phyloP scores from a whole-genome alignment of 2,329 filamentous ascomycete species.

The Xylariaceae sp. region DNA sequence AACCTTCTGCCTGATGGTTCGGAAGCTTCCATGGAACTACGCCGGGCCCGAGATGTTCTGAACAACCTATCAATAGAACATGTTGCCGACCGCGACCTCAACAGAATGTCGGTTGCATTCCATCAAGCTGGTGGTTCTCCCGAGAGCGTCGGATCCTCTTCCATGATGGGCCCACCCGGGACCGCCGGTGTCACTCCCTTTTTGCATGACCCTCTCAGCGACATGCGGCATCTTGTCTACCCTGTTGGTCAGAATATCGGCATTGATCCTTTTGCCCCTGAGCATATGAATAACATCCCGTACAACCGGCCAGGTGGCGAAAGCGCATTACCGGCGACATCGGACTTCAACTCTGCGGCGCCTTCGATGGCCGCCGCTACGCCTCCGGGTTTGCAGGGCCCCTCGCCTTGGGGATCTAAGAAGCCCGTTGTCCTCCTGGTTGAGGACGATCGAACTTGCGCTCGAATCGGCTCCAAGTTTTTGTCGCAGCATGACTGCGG shows the following conservation, averaged over 20 bases:
- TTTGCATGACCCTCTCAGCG: conserved; percentile 50
- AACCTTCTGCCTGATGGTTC: conserved; percentile 42
- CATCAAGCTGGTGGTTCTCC: conserved; percentile 49
- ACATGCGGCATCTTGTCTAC: conserved; percentile 69
- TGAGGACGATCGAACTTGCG: conserved; percentile 69
- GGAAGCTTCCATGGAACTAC: conserved; percentile 46
- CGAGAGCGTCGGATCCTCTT: conserved; percentile 45
- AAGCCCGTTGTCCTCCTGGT: conserved; percentile 83
- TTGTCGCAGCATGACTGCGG: conserved; percentile 59
- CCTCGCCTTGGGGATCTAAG: conserved; percentile 52
- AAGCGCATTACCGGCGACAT: conserved; percentile 37
- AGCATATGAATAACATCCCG: conserved; percentile 91
- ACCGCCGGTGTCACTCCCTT: conserved; percentile 37
- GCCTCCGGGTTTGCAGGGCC: conserved; percentile 31
- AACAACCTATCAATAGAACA: conserved; percentile 48
- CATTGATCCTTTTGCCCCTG: conserved; percentile 90
- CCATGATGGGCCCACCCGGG: conserved; percentile 53
- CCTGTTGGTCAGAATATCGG: conserved; percentile 86
- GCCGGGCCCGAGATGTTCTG: conserved; percentile 52
- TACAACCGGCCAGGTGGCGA: conserved; percentile 67
- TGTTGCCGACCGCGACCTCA: conserved; percentile 50
- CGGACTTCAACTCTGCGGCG: conserved; percentile 31
- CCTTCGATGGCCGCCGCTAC: conserved; percentile 34
- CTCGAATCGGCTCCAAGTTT: conserved; percentile 63
- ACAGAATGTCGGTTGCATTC: conserved; percentile 47